A percentile compares a stretch with the other conserved stretches of the same genome.
These are phyloP conservation scores for Gastroboletus turbinatus DNA, from an alignment of 1,284 basidiomycete genomes.

Conservation along the genomic window DNA sequence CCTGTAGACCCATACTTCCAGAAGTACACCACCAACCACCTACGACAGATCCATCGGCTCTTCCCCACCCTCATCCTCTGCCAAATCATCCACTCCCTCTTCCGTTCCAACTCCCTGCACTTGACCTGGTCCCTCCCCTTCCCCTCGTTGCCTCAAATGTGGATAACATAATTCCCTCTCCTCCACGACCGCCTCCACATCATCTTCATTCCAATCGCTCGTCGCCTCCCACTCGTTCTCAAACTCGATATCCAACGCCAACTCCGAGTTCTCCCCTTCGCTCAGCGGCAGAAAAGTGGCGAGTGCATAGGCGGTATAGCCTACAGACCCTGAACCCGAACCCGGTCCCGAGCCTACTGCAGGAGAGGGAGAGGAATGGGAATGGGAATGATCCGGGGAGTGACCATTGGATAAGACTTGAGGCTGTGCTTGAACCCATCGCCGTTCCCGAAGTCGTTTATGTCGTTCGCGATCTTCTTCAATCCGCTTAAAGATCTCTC, in stretches of 20 bases:
- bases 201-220: slow-evolving; percentile 78
- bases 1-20: neutral
- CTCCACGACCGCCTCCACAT: slow-evolving; percentile 70
- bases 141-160: slow-evolving; percentile 10
- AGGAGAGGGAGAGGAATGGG: neutral
- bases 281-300: slow-evolving; percentile 27
- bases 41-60: slow-evolving; percentile 56
- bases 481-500: slow-evolving; percentile 84
- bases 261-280: neutral
- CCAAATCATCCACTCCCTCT: neutral
- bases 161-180: slow-evolving; percentile 67
- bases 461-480: slow-evolving; percentile 54
- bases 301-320: too few species aligned
- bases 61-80: slow-evolving; percentile 40
- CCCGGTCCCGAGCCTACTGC: neutral
- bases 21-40: neutral
- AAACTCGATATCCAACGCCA: too few species aligned
- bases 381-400: too few species aligned
- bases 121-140: neutral
- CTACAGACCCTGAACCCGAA: neutral
- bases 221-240: too few species aligned
- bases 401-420: too few species aligned
- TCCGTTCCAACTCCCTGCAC: neutral
- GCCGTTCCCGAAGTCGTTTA: too few species aligned
- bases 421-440: too few species aligned